Evolutionary conservation across 2,329 filamentous ascomycete species (phyloP).

Genomic region (Aureobasidium lini): DNA sequence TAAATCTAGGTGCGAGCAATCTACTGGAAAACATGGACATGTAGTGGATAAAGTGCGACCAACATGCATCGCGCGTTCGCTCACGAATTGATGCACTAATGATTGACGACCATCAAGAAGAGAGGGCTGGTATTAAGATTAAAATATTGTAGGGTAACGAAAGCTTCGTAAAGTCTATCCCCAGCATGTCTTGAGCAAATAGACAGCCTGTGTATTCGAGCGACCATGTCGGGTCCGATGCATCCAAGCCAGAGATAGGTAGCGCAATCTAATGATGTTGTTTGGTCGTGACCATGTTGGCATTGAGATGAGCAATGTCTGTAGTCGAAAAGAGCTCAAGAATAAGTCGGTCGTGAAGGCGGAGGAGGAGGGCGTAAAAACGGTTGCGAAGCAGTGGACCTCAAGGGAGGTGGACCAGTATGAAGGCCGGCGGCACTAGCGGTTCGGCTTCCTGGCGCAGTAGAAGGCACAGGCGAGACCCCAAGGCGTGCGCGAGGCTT

Average conservation of each 20-base stretch:
- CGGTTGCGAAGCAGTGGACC: neutral
- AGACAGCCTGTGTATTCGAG: neutral
- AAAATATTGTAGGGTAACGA: neutral
- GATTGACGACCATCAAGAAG: neutral
- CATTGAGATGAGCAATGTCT: no score
- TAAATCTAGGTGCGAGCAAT: no score
- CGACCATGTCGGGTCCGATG: neutral
- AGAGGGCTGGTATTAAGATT: neutral
- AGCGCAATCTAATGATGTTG: no score
- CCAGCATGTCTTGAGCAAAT: neutral
- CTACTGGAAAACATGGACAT: neutral
- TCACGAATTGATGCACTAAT: no score
- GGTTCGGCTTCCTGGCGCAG: slow-evolving; percentile 12
- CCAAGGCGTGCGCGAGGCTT: neutral
- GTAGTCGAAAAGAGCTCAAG: neutral
- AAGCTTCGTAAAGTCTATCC: neutral
- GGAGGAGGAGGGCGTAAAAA: slow-evolving; percentile 2
- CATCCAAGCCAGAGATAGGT: neutral
- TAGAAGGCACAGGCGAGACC: neutral
- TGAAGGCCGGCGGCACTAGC: neutral
- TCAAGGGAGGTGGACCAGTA: neutral
- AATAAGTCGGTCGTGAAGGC: slow-evolving; percentile 3
- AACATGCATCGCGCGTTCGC: no score
- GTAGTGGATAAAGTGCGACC: neutral
- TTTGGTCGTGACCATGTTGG: no score